A percentile compares a stretch with the other conserved stretches of the same genome.
Evolutionary conservation across 2,329 filamentous ascomycete genomes (phyloP).

Genomic region (Cryoendolithus antarcticus): DNA sequence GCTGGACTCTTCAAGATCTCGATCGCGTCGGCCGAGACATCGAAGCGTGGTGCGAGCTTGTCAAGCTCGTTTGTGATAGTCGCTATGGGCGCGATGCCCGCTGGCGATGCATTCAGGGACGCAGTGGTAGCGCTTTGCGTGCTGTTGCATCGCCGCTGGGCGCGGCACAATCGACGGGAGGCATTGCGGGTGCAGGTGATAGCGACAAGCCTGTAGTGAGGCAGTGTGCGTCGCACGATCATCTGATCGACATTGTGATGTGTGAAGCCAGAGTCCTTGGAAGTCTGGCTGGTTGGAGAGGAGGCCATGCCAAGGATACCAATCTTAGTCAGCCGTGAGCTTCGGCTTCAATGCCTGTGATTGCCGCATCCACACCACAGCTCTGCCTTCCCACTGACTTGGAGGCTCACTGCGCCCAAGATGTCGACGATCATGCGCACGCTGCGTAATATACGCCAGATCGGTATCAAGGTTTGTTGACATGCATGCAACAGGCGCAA

Average conservation of each 20-base stretch:
- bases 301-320: background rate
- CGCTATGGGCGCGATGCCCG: constrained; percentile 40
- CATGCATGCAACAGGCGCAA: background rate
- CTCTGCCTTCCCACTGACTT: background rate
- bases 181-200: background rate
- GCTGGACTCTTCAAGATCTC: constrained; percentile 64
- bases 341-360: background rate
- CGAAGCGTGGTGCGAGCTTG: constrained; percentile 79
- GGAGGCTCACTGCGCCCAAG: constrained; percentile 21
- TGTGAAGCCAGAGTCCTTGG: background rate
- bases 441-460: constrained; percentile 70
- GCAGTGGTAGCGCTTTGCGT: constrained; percentile 10
- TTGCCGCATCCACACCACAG: background rate
- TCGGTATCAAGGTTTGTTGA: constrained; percentile 64
- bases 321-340: background rate
- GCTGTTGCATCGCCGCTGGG: constrained; percentile 15
- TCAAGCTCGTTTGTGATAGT: constrained; percentile 65
- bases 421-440: constrained; percentile 93
- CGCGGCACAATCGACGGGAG: background rate
- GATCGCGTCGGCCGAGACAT: constrained; percentile 69
- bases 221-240: constrained; percentile 16
- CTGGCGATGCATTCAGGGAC: constrained; percentile 5
- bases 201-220: constrained; percentile 12
- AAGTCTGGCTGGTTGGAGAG: too few species aligned
- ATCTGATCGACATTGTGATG: constrained; percentile 9